These are phyloP conservation scores for Cladobotryum protrusum DNA, from an alignment of 2,329 filamentous ascomycete species.

Conservation along the genomic window DNA sequence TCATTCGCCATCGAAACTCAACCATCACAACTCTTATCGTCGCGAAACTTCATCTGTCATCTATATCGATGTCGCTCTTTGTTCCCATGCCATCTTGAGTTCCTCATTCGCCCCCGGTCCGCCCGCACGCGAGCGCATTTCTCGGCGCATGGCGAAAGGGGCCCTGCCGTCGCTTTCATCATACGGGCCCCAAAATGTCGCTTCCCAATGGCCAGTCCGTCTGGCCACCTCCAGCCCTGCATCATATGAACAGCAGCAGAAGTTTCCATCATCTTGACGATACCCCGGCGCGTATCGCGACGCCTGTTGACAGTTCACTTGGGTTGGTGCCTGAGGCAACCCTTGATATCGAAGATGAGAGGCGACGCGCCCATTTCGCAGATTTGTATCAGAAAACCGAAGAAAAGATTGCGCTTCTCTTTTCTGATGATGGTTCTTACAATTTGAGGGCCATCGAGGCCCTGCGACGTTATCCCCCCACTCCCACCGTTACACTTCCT, in stretches of 20 bases:
- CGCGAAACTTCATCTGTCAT: constrained; percentile 39
- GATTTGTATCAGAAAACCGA: constrained; percentile 73
- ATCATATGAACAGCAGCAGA: constrained; percentile 40
- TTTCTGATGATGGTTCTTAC: constrained; percentile 52
- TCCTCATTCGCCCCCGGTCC: constrained; percentile 39
- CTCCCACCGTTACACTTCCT: constrained; percentile 39
- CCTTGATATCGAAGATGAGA: constrained; percentile 59
- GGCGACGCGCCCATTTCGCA: constrained; percentile 66
- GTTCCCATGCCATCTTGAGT: constrained; percentile 44
- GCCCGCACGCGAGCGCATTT: constrained; percentile 46
- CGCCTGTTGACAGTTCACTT: constrained; percentile 43
- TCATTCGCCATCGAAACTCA: constrained; percentile 47
- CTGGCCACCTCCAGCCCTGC: constrained; percentile 56
- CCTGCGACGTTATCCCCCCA: constrained; percentile 37
- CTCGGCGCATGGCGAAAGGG: constrained; percentile 51
- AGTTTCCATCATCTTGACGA: constrained; percentile 57
- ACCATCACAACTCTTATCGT: constrained; percentile 35
- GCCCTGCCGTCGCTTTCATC: constrained; percentile 42
- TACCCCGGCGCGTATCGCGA: constrained; percentile 44
- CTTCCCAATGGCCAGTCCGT: constrained; percentile 58
- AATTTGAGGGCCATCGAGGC: constrained; percentile 48
- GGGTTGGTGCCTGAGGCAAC: constrained; percentile 56
- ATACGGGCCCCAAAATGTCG: constrained; percentile 54
- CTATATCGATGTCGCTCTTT: constrained; percentile 48
- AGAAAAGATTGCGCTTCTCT: constrained; percentile 69